Evolutionary conservation across 2,329 filamentous ascomycete genomes (phyloP), one percentile per base, ranked within the genome.

Genomic region (Fusarium domesticum): DNA sequence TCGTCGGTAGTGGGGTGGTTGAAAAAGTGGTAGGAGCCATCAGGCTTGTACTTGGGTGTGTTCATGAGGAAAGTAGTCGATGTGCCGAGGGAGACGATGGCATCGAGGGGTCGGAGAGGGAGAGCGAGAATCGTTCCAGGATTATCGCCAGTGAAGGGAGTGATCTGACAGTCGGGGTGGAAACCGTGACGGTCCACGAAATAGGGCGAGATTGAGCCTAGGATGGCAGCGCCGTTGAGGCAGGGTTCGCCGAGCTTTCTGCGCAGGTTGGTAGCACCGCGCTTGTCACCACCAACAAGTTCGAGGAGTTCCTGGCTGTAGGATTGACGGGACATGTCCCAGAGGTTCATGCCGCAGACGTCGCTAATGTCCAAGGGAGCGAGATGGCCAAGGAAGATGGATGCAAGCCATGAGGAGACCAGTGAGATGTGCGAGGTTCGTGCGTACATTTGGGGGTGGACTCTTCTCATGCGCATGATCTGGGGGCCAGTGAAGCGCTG

Each of bases 61-160:
- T 87, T 90, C 92, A 97, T 97, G 48, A 98, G 81, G 74, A 97
- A 96, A 4, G 93, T 98, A 1, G 92, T 96, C 20, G 88, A 95
- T 1, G 93, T 98, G 47, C 93, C 93, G 6, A 98, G 80, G 6
- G 88, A 95, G 30, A 97, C 90, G 64, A 97, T 96, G 51, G 91
- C 92, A 62, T 97, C 93, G 28, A 89, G 83, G 2, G 90, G 85
- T 6, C 87, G 83, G 32, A 97, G 77, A 3, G 93, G 93, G 15
- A 97, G 78, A 1, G 90, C 87, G 23, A 97, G 84, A 59, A 98
- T 96, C 1, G 93, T 97, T 2, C 90, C 85, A 18, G 91, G 93
- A 70, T 98, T 98, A 69, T 98, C 93, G 47, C 93, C 93, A 0
- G 93, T 97, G 63, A 93, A 95, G 1, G 92, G 87, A 8, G 87